Conservation (phyloP, 805 yeast species). For the Naumovozyma castellii region DNA sequence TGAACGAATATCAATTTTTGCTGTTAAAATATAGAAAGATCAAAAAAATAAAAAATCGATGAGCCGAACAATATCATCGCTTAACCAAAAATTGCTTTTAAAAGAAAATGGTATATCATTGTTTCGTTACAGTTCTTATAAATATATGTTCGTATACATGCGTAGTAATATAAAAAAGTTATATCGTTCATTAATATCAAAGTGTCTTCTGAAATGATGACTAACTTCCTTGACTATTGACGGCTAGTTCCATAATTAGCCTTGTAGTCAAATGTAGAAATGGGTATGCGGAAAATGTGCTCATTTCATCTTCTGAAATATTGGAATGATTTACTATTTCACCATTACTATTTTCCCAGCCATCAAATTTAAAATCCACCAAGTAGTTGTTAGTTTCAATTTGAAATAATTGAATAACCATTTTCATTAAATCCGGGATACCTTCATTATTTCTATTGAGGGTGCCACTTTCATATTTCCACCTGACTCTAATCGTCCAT, state of each 20-base stretch:
- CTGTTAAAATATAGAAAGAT: no score
- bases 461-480: slow-evolving; percentile 52
- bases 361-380: slow-evolving; percentile 95
- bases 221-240: slow-evolving; percentile 56
- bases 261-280: slow-evolving; percentile 86
- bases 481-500: slow-evolving; percentile 92
- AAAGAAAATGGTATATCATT: no score
- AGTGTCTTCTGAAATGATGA: no score
- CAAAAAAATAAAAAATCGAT: no score
- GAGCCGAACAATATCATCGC: background rate
- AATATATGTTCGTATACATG: slow-evolving; percentile 1
- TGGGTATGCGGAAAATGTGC: slow-evolving; percentile 92
- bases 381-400: slow-evolving; percentile 91
- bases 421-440: slow-evolving; percentile 78
- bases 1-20: no score
- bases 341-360: slow-evolving; percentile 64
- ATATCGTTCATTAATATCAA: background rate
- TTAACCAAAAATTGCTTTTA: no score
- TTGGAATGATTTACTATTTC: slow-evolving; percentile 25
- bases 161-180: background rate
- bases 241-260: slow-evolving; percentile 93
- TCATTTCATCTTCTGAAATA: slow-evolving; percentile 54
- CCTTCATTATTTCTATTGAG: slow-evolving; percentile 1
- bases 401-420: slow-evolving; percentile 94
- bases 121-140: slow-evolving; percentile 3